phyloP scores from a whole-genome alignment of 768 basidiomycete species.

The Boletus rex-veris region DNA sequence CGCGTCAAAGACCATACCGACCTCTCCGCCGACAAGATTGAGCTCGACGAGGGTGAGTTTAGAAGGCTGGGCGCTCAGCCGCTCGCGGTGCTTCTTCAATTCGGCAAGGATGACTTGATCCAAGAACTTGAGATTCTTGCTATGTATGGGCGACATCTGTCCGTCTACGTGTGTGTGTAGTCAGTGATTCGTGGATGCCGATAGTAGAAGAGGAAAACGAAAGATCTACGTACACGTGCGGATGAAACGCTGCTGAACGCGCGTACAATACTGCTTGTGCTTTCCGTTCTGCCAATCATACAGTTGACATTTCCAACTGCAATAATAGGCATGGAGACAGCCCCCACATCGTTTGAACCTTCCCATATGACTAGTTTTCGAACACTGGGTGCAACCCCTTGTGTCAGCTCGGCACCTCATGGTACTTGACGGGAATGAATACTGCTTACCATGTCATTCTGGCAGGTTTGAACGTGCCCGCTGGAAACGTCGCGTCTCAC shows the following conservation, averaged over 20 bases:
- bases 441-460: slow-evolving; percentile 20
- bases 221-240: slow-evolving; percentile 13
- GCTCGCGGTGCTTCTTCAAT: slow-evolving; percentile 17
- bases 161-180: slow-evolving; percentile 10
- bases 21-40: slow-evolving; percentile 17
- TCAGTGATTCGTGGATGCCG: neutral
- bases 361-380: slow-evolving; percentile 12
- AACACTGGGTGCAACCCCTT: slow-evolving; percentile 13
- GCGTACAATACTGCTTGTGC: slow-evolving; percentile 26
- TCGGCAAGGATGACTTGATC: slow-evolving; percentile 26
- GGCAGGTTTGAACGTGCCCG: slow-evolving; percentile 25
- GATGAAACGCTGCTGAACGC: slow-evolving; percentile 18
- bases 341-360: slow-evolving; percentile 26
- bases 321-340: slow-evolving; percentile 29
- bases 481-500: slow-evolving; percentile 14
- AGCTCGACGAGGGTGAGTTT: slow-evolving; percentile 27
- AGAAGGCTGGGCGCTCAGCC: slow-evolving; percentile 9
- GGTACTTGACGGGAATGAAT: neutral
- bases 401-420: neutral
- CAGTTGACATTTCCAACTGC: slow-evolving; percentile 24
- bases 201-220: neutral
- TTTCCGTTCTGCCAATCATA: slow-evolving; percentile 26
- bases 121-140: slow-evolving; percentile 26
- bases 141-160: slow-evolving; percentile 20
- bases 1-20: slow-evolving; percentile 19